Evolutionary conservation across 192 early-diverging fungal genomes (phyloP).

Genomic region (Gigaspora rosea): DNA sequence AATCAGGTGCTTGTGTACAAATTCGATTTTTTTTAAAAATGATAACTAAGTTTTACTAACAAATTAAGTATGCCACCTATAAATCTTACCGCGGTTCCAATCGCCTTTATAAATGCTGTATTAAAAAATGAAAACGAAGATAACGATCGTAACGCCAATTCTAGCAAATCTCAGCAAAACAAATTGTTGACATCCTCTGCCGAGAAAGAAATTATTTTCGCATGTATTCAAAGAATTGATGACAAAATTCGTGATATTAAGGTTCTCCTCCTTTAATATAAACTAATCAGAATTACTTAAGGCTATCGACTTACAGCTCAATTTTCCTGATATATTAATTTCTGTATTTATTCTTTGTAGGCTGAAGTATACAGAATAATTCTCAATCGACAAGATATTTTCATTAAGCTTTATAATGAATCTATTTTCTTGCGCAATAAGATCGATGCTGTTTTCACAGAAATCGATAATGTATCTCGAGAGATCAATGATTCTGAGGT

Average conservation of each 20-base stretch:
- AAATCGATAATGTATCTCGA: conserved; percentile 10
- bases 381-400: conserved; percentile 1
- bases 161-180: not conserved
- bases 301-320: not conserved
- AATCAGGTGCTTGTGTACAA: too few relatives aligned
- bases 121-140: not conserved
- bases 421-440: conserved; percentile 8
- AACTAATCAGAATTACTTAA: not conserved
- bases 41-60: too few relatives aligned
- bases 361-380: conserved; percentile 23
- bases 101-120: conserved; percentile 14
- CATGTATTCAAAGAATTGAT: conserved; percentile 29
- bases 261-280: conserved; percentile 18
- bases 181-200: not conserved
- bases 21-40: too few relatives aligned
- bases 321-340: too few relatives aligned
- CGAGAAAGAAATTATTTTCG: not conserved
- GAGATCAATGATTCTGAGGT: conserved; percentile 26
- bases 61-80: conserved; percentile 13
- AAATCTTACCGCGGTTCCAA: not conserved
- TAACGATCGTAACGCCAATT: not conserved
- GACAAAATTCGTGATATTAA: not conserved
- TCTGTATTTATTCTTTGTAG: not conserved
- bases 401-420: conserved; percentile 18
- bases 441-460: conserved; percentile 19